Percentiles rank a stretch among this genome's conserved stretches.
These are phyloP conservation scores for Penicillium salamii DNA, from an alignment of 495 filamentous ascomycete species.

Conservation along the genomic window DNA sequence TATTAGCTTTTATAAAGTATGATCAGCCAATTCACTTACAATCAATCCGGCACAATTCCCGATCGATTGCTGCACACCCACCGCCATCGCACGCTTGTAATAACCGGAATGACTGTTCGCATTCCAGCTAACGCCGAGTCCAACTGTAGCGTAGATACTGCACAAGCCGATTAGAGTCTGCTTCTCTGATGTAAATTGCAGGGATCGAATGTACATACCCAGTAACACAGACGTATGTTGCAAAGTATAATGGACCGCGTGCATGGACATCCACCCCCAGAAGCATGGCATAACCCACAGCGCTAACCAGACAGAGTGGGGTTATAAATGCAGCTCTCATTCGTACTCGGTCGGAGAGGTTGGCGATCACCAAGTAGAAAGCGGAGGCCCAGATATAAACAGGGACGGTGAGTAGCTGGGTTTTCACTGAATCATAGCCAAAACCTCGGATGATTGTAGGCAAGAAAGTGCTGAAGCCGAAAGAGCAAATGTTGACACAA, in stretches of 20 bases:
- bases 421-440: conserved; percentile 12
- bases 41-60: conserved; percentile 16
- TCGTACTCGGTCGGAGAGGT: conserved; percentile 13
- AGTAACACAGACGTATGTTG: conserved; percentile 18
- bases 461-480: conserved; percentile 17
- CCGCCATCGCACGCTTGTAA: conserved; percentile 15
- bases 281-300: conserved; percentile 17
- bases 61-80: conserved; percentile 14
- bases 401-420: conserved; percentile 17
- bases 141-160: conserved; percentile 8
- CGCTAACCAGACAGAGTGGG: conserved; percentile 10
- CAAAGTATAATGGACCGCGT: conserved; percentile 13
- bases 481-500: conserved; percentile 14
- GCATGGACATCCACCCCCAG: conserved; percentile 12
- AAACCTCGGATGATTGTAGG: conserved; percentile 15
- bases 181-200: background rate
- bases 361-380: conserved; percentile 12
- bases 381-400: conserved; percentile 17
- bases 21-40: conserved; percentile 1
- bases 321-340: conserved; percentile 16
- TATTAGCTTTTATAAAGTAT: background rate
- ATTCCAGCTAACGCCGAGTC: conserved; percentile 14
- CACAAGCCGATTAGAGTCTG: no score
- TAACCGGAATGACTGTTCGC: conserved; percentile 17
- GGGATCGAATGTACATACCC: conserved; percentile 4